Percentiles rank a stretch among this genome's conserved stretches.
phyloP scores from a whole-genome alignment of 345 rosid genomes.

The Triadica sebifera region DNA sequence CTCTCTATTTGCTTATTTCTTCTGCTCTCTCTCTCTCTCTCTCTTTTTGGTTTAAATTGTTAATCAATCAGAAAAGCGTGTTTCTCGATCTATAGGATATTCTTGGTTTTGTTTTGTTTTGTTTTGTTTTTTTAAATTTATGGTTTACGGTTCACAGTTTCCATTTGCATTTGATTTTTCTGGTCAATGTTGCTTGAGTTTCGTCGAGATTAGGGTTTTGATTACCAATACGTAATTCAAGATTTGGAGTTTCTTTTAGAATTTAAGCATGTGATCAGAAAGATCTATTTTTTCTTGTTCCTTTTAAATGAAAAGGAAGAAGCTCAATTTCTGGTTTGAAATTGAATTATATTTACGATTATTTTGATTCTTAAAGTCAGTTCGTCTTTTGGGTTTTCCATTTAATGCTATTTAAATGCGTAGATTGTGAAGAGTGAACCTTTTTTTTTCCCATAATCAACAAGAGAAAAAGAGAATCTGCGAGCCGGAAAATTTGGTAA shows the following conservation, averaged over 20 bases:
- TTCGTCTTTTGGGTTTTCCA: not conserved
- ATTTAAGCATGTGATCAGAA: constrained; percentile 13
- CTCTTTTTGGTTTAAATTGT: too few species aligned
- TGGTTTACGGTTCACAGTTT: not conserved
- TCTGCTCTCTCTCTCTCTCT: not conserved
- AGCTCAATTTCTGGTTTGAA: not conserved
- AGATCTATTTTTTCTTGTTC: not conserved
- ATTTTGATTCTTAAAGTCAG: not conserved
- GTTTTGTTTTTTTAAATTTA: too few species aligned
- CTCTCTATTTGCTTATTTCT: not conserved
- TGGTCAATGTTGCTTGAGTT: constrained; percentile 37
- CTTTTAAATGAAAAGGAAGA: not conserved
- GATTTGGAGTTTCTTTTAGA: constrained; percentile 7
- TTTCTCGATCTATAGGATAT: not conserved
- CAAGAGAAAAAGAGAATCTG: constrained; percentile 3
- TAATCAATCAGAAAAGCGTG: not conserved
- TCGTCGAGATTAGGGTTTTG: constrained; percentile 22
- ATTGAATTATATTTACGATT: constrained; percentile 3
- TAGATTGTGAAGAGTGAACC: not conserved
- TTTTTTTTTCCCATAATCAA: not conserved
- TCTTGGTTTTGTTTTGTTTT: too few species aligned
- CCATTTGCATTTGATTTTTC: constrained; percentile 8
- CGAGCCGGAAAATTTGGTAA: constrained; percentile 21
- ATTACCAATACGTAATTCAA: not conserved
- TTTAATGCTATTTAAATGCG: constrained; percentile 6